Evolutionary conservation across 148 eudicot species (phyloP).

Genomic region (Polygonum maritimum): DNA sequence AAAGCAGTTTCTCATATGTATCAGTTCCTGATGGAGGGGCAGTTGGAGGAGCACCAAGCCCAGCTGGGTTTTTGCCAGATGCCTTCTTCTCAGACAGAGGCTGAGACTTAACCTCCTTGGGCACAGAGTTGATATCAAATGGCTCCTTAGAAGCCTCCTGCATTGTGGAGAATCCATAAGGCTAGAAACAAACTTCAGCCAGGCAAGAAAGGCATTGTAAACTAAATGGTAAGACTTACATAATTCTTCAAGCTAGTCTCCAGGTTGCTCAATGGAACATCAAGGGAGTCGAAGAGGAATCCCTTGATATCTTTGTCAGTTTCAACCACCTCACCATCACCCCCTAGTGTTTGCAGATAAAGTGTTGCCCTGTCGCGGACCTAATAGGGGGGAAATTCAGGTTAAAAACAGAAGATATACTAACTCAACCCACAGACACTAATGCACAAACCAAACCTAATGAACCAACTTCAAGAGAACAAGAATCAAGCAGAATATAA

Average conservation of each 20-base stretch:
- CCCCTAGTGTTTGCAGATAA: constrained; percentile 74
- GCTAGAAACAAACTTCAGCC: constrained; percentile 5
- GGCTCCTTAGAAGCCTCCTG: constrained; percentile 83
- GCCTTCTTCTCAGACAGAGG: constrained; percentile 88
- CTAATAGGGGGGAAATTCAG: constrained; percentile 22
- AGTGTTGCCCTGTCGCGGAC: constrained; percentile 99
- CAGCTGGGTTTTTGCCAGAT: constrained; percentile 79
- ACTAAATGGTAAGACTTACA: constrained; percentile 32
- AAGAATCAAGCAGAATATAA: not conserved
- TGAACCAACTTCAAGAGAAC: not conserved
- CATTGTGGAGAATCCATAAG: constrained; percentile 7
- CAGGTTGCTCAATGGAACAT: constrained; percentile 72
- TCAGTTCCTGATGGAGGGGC: constrained; percentile 59
- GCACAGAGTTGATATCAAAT: constrained; percentile 74
- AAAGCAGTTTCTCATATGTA: constrained; percentile 74
- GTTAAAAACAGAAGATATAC: not conserved
- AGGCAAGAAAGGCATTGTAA: not conserved
- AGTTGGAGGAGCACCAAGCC: constrained; percentile 64
- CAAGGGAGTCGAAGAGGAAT: constrained; percentile 84
- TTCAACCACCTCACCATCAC: constrained; percentile 77
- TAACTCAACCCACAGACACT: not conserved
- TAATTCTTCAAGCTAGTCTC: constrained; percentile 88
- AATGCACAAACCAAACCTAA: not conserved
- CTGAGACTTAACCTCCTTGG: constrained; percentile 90
- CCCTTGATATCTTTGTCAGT: constrained; percentile 73